Conservation (phyloP, 768 basidiomycete genomes). For the Amanita pseudoporphyria region DNA sequence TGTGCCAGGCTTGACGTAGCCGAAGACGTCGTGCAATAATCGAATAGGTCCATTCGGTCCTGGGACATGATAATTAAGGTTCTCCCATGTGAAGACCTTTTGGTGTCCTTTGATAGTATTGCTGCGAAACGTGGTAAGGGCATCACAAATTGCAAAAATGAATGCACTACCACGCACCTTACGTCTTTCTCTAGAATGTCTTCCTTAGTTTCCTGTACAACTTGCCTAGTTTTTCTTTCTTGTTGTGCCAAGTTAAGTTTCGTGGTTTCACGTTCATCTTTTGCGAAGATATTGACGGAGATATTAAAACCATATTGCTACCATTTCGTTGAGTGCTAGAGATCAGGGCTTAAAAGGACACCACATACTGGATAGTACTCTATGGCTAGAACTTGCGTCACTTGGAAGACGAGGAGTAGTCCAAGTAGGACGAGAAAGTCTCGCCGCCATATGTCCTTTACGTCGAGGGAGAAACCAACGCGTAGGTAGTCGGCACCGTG, state of each 20-base stretch:
- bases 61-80: slow-evolving; percentile 68
- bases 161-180: slow-evolving; percentile 4
- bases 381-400: slow-evolving; percentile 56
- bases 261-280: slow-evolving; percentile 44
- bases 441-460: slow-evolving; percentile 50
- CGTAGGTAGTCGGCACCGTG: slow-evolving; percentile 53
- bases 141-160: neutral
- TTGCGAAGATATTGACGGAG: slow-evolving; percentile 49
- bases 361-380: slow-evolving; percentile 52
- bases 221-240: slow-evolving; percentile 37
- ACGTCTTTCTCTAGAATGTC: slow-evolving; percentile 9
- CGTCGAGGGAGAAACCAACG: slow-evolving; percentile 39
- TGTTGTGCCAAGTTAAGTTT: slow-evolving; percentile 42
- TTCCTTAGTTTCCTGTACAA: slow-evolving; percentile 21
- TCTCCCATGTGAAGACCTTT: slow-evolving; percentile 77
- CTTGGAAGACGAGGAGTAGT: slow-evolving; percentile 61
- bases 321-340: slow-evolving; percentile 6
- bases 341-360: neutral
- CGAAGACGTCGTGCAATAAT: slow-evolving; percentile 67
- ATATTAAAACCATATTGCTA: slow-evolving; percentile 42
- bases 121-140: neutral
- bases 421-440: slow-evolving; percentile 64
- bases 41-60: slow-evolving; percentile 48
- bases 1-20: slow-evolving; percentile 82
- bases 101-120: slow-evolving; percentile 17